phyloP scores from a whole-genome alignment of 1,139 yeast genomes.

The Suhomyces terraborum region DNA sequence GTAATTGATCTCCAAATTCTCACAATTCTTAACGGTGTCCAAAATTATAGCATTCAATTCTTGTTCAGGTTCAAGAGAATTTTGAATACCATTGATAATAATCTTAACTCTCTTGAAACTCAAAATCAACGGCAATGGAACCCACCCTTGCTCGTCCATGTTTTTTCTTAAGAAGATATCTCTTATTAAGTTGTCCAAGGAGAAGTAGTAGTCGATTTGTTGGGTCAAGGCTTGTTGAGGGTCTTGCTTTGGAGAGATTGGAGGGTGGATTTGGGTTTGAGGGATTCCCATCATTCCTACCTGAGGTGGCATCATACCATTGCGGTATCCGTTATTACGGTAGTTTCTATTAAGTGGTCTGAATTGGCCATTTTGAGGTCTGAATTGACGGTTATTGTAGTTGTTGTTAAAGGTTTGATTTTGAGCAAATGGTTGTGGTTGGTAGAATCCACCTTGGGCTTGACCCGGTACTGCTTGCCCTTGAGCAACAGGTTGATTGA shows the following conservation, averaged over 20 bases:
- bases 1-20: slow-evolving; percentile 42
- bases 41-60: slow-evolving; percentile 30
- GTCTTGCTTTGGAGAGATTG: slow-evolving; percentile 51
- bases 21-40: slow-evolving; percentile 38
- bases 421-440: slow-evolving; percentile 31
- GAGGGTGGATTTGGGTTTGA: slow-evolving; percentile 47
- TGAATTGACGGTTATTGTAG: slow-evolving; percentile 22
- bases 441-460: slow-evolving; percentile 26
- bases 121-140: slow-evolving; percentile 63
- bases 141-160: slow-evolving; percentile 76
- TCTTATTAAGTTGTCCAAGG: slow-evolving; percentile 81
- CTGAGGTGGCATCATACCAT: slow-evolving; percentile 19
- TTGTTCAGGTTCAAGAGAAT: slow-evolving; percentile 29
- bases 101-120: slow-evolving; percentile 73
- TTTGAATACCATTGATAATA: slow-evolving; percentile 45
- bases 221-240: slow-evolving; percentile 52
- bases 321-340: slow-evolving; percentile 19
- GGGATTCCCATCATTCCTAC: slow-evolving; percentile 17
- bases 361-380: slow-evolving; percentile 27
- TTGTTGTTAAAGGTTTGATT: slow-evolving; percentile 25
- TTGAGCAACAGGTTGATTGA: slow-evolving; percentile 18
- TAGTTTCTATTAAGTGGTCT: slow-evolving; percentile 24
- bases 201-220: slow-evolving; percentile 88
- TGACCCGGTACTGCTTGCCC: slow-evolving; percentile 21
- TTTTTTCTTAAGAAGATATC: slow-evolving; percentile 77